phyloP scores from a whole-genome alignment of 1,139 yeast genomes.

The Suhomyces yuchorum region DNA sequence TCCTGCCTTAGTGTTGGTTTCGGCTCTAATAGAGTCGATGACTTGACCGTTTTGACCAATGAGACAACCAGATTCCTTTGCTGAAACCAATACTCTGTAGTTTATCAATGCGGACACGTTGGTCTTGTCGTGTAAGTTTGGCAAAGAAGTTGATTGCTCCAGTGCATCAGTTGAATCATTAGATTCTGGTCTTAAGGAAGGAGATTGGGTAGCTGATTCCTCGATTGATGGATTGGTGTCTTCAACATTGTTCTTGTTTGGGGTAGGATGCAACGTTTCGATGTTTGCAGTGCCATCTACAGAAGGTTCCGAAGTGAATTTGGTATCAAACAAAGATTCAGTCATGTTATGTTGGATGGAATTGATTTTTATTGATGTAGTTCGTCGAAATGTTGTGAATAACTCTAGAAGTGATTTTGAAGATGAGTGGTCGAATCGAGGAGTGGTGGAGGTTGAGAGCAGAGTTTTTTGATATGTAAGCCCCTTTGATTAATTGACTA shows the following conservation, averaged over 20 bases:
- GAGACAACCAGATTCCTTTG: slow-evolving; percentile 89
- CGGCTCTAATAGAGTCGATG: slow-evolving; percentile 75
- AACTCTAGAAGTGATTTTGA: background rate
- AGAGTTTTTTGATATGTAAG: background rate
- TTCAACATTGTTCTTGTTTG: background rate
- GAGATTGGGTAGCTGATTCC: background rate
- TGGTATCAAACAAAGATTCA: slow-evolving; percentile 46
- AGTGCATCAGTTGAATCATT: slow-evolving; percentile 8
- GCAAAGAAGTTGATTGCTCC: slow-evolving; percentile 28
- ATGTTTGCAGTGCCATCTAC: slow-evolving; percentile 6
- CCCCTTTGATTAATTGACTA: background rate
- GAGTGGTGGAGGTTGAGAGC: slow-evolving; percentile 3
- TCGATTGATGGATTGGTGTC: background rate
- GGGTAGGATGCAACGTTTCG: slow-evolving; percentile 2
- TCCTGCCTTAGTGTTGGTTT: slow-evolving; percentile 84
- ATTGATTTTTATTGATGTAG: background rate
- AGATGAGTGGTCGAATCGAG: slow-evolving; percentile 1
- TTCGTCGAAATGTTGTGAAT: background rate
- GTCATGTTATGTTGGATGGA: slow-evolving; percentile 28
- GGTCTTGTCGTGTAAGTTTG: slow-evolving; percentile 32
- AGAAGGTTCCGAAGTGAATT: slow-evolving; percentile 30
- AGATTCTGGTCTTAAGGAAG: background rate
- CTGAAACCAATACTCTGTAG: slow-evolving; percentile 71
- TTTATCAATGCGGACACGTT: slow-evolving; percentile 48
- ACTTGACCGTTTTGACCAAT: slow-evolving; percentile 87